Evolutionary conservation across 1,284 basidiomycete genomes (phyloP).

Genomic region (Wallemia ichthyophaga): DNA sequence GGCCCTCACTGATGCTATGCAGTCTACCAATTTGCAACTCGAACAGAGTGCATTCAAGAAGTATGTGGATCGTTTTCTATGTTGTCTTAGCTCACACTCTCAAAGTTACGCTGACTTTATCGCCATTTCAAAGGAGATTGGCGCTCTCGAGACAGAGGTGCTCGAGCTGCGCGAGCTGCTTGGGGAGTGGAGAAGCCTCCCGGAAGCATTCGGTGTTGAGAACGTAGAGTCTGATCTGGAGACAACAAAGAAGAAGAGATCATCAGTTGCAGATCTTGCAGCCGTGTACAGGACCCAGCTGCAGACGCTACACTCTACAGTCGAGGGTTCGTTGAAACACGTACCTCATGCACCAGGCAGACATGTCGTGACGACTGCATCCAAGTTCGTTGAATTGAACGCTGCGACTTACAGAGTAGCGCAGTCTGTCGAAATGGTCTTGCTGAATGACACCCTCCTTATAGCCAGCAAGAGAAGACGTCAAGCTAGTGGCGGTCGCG

Average conservation of each 20-base stretch:
- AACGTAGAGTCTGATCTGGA: slow-evolving; percentile 16
- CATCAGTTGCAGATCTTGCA: slow-evolving; percentile 70
- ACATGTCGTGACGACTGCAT: slow-evolving; percentile 64
- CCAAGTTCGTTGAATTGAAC: slow-evolving; percentile 57
- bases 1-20: background rate
- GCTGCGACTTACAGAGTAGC: slow-evolving; percentile 82
- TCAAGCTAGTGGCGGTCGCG: slow-evolving; percentile 24
- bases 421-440: slow-evolving; percentile 57
- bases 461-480: slow-evolving; percentile 29
- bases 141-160: slow-evolving; percentile 88
- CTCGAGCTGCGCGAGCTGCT: slow-evolving; percentile 80
- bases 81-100: background rate
- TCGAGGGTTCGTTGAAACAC: slow-evolving; percentile 91
- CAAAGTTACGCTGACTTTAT: slow-evolving; percentile 81
- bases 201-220: slow-evolving; percentile 66
- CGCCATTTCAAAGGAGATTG: slow-evolving; percentile 83
- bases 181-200: slow-evolving; percentile 80
- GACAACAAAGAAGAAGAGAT: slow-evolving; percentile 38
- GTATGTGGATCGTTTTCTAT: background rate
- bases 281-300: slow-evolving; percentile 82
- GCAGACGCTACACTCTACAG: slow-evolving; percentile 58
- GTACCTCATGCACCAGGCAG: slow-evolving; percentile 64
- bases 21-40: background rate
- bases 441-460: slow-evolving; percentile 70
- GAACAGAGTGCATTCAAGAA: slow-evolving; percentile 1